These are phyloP conservation scores for Gynandropsis gynandra DNA, from an alignment of 345 rosid genomes.

Conservation along the genomic window DNA sequence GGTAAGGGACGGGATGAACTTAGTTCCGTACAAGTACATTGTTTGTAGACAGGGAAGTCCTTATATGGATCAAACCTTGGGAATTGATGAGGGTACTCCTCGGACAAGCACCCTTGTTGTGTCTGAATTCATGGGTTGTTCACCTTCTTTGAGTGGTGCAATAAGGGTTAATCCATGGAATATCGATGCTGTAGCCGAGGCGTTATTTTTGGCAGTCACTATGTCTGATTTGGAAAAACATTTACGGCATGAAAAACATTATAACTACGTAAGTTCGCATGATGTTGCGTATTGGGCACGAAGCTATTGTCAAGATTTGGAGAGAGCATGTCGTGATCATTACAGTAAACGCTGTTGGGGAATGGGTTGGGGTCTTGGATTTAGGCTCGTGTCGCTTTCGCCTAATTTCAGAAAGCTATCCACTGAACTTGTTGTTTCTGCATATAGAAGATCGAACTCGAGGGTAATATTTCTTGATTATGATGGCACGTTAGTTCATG, in stretches of 20 bases:
- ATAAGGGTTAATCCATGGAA: conserved; percentile 50
- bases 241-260: conserved; percentile 35
- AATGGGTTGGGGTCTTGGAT: conserved; percentile 38
- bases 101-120: conserved; percentile 40
- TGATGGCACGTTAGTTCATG: conserved; percentile 39
- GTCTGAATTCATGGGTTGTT: conserved; percentile 48
- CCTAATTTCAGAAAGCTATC: conserved; percentile 38
- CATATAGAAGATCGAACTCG: conserved; percentile 29
- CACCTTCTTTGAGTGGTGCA: conserved; percentile 47
- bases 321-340: conserved; percentile 40
- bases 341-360: conserved; percentile 40
- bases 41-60: conserved; percentile 42
- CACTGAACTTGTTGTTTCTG: conserved; percentile 24
- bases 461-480: conserved; percentile 44
- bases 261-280: conserved; percentile 47
- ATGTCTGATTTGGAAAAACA: conserved; percentile 40
- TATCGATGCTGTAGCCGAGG: conserved; percentile 37
- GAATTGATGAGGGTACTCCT: conserved; percentile 28
- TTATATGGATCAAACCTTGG: conserved; percentile 26
- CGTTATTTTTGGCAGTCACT: conserved; percentile 29
- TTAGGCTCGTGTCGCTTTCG: conserved; percentile 38
- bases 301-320: conserved; percentile 40
- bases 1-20: conserved; percentile 48
- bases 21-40: conserved; percentile 43
- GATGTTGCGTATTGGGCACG: conserved; percentile 56